Evolutionary conservation across 2,329 filamentous ascomycete genomes (phyloP), one percentile per base, ranked within the genome.

Genomic region (Botryotinia convoluta): DNA sequence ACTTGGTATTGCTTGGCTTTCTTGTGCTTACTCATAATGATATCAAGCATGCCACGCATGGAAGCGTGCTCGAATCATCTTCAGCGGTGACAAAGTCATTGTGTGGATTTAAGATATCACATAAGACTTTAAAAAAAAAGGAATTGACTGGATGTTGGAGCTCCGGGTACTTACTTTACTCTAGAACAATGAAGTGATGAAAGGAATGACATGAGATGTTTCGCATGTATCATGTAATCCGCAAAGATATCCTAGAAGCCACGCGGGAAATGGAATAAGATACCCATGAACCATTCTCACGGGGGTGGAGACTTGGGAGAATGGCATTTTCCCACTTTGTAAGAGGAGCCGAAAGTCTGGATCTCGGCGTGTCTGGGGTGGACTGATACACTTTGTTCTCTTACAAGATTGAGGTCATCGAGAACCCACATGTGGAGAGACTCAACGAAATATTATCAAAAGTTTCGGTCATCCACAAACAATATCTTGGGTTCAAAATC

Each of bases 171-270:
- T 57, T 44, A 16, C 48, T 57, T 57, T 68, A 8, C 64, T 69
- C 35, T 69, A 57, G 35, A 69, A 57, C 37, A 26, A 69, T 44
- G 48, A 14, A 9, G 18, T 10, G 26, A 68, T 42, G 18, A 29
- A 48, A 48, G 16, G 29, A 26, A 72, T 68, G 39, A 9, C 22
- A 67, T 72, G 61, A 39, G 69, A 72, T 72, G 71, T 60, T 48
- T 54, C 71, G 71, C 71, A 68, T 72, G 20, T 70, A n/a, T 62
- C 57, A 70, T 60, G 68, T 60, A 61, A 70, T 70, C 37, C 9
- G 62, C 67, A 29, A 69, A 51, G 67, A 29, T 10, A 72, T 68
- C 71, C 71, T 69, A 26, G 71, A 32, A 72, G 39, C 71, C 71
- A 72, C 71, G 71, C 51, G 71, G 62, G 37, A 72, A 48, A 48